Evolutionary conservation across 768 basidiomycete genomes (phyloP).

Genomic region (Collybia sp.): DNA sequence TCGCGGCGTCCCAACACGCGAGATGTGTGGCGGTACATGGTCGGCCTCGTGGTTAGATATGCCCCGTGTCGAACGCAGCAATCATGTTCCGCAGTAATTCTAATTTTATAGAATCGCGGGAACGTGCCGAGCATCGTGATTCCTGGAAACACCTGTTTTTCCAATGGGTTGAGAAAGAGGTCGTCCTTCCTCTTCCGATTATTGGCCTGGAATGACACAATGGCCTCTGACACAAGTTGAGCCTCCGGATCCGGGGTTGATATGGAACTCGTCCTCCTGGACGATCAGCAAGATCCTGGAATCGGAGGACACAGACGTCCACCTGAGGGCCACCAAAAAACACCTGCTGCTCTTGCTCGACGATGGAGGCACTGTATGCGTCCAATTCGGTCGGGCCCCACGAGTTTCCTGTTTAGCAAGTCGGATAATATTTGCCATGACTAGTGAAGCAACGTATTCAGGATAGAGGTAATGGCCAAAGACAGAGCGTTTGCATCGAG

Average conservation of each 20-base stretch:
- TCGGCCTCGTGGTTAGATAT: not conserved
- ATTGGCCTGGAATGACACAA: constrained; percentile 26
- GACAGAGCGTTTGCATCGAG: too few relatives aligned
- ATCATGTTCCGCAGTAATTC: not conserved
- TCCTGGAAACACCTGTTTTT: not conserved
- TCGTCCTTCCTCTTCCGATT: too few relatives aligned
- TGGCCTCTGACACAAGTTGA: constrained; percentile 22
- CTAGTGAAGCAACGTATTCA: too few relatives aligned
- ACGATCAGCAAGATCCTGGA: constrained; percentile 11
- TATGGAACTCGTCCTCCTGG: constrained; percentile 7
- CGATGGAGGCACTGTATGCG: not conserved
- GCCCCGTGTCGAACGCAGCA: not conserved
- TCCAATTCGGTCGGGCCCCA: not conserved
- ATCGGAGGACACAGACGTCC: constrained; percentile 4
- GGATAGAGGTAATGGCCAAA: too few relatives aligned
- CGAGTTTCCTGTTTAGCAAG: not conserved
- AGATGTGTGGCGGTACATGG: not conserved
- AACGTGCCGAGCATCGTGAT: not conserved
- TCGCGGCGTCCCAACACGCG: not conserved
- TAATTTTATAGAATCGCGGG: not conserved
- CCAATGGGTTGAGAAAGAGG: not conserved
- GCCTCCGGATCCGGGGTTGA: constrained; percentile 10
- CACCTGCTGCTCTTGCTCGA: not conserved
- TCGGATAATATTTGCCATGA: not conserved
- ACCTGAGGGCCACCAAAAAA: not conserved